These are phyloP conservation scores for Chaetomium fimeti DNA, from an alignment of 495 filamentous ascomycete species.

Conservation along the genomic window DNA sequence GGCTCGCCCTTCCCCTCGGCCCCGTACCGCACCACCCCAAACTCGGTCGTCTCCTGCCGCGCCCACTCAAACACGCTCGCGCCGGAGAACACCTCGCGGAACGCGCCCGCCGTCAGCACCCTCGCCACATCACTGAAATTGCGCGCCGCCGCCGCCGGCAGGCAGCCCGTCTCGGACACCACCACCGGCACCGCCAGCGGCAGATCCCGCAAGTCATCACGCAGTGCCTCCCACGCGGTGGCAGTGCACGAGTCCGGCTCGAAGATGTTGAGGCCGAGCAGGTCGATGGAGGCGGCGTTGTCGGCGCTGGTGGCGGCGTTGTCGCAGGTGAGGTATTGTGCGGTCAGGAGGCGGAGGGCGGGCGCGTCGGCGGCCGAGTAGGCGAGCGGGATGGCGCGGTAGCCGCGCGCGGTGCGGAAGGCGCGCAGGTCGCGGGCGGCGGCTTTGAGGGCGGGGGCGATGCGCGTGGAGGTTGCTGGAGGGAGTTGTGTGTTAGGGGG, in stretches of 20 bases:
- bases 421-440: constrained; percentile 73
- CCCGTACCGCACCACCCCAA: constrained; percentile 55
- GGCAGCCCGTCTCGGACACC: constrained; percentile 8
- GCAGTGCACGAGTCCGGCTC: neutral
- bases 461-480: constrained; percentile 52
- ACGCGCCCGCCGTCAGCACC: neutral
- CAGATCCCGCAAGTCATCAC: neutral
- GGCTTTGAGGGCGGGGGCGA: constrained; percentile 76
- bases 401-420: constrained; percentile 66
- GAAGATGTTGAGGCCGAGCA: constrained; percentile 77
- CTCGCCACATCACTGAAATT: neutral
- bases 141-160: neutral
- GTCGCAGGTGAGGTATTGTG: constrained; percentile 76
- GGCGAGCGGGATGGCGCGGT: constrained; percentile 73
- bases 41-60: constrained; percentile 60
- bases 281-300: constrained; percentile 59
- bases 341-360: constrained; percentile 70
- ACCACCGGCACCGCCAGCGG: neutral
- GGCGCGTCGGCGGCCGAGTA: constrained; percentile 80
- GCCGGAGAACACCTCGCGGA: constrained; percentile 57
- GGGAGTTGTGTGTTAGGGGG: constrained; percentile 26
- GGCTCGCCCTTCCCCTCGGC: neutral
- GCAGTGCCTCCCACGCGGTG: neutral
- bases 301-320: constrained; percentile 31
- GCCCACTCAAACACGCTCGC: constrained; percentile 77